These are phyloP conservation scores for Gossypium mustelinum DNA, from an alignment of 345 rosid genomes.

Conservation along the genomic window DNA sequence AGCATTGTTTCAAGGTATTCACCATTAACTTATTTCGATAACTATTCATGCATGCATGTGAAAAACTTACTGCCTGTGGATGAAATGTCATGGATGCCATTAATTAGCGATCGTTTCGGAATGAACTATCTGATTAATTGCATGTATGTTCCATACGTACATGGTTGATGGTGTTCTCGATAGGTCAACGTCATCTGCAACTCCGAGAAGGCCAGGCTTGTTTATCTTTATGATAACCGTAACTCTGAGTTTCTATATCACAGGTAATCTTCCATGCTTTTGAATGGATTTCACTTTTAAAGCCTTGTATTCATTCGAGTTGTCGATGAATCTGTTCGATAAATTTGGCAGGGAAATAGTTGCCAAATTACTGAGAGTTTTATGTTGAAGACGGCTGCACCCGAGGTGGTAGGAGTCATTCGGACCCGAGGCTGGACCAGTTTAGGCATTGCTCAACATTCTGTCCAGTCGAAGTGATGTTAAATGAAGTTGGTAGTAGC, in stretches of 20 bases:
- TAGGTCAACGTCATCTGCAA: neutral
- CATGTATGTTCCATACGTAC: neutral
- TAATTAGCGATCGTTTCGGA: neutral
- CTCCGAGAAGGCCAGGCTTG: neutral
- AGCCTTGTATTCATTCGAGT: neutral
- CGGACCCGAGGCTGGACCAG: neutral
- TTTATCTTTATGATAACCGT: neutral
- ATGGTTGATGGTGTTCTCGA: neutral
- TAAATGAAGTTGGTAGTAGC: neutral
- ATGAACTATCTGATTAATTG: neutral
- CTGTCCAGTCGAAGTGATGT: neutral
- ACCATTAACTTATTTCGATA: neutral
- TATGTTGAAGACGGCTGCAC: neutral
- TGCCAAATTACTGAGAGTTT: neutral
- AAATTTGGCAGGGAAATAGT: neutral
- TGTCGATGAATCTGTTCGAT: neutral
- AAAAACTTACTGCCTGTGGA: neutral
- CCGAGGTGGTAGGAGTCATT: neutral
- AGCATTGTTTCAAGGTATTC: constrained; percentile 56
- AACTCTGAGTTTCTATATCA: neutral
- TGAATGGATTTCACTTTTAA: neutral
- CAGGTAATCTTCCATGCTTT: neutral
- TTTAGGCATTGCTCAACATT: neutral
- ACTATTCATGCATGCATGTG: neutral
- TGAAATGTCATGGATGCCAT: neutral